These are phyloP conservation scores for Nymphaea thermarum DNA, from an alignment of 164 flowering plant genomes.

Conservation along the genomic window DNA sequence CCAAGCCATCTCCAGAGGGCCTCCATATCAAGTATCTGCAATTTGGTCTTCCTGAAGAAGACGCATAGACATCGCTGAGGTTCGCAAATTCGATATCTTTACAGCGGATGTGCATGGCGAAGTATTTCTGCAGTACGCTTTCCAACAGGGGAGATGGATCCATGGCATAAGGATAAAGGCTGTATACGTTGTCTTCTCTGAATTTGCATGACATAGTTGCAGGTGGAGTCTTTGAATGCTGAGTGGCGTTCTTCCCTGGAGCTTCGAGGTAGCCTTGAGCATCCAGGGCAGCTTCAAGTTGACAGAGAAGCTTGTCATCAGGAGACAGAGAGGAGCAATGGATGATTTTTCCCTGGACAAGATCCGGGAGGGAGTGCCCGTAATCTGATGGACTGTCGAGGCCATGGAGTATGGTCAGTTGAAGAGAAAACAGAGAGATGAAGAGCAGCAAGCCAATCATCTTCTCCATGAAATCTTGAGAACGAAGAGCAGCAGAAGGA, in stretches of 20 bases:
- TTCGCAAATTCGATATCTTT: neutral
- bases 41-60: neutral
- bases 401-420: neutral
- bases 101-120: conserved; percentile 1
- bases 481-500: neutral
- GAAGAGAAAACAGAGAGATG: neutral
- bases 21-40: conserved; percentile 1
- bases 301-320: neutral
- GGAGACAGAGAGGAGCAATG: neutral
- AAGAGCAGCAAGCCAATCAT: neutral
- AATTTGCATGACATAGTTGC: neutral
- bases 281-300: neutral
- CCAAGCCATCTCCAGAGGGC: neutral
- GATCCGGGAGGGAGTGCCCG: neutral
- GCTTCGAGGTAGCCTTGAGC: neutral
- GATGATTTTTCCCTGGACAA: neutral
- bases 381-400: neutral
- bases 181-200: neutral
- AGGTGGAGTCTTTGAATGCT: neutral
- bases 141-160: neutral
- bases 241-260: neutral
- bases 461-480: neutral
- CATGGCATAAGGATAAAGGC: neutral
- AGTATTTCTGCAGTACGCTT: neutral
- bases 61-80: neutral